Evolutionary conservation across 2,329 filamentous ascomycete genomes (phyloP).

Genomic region (Clarireedia homoeocarpa): DNA sequence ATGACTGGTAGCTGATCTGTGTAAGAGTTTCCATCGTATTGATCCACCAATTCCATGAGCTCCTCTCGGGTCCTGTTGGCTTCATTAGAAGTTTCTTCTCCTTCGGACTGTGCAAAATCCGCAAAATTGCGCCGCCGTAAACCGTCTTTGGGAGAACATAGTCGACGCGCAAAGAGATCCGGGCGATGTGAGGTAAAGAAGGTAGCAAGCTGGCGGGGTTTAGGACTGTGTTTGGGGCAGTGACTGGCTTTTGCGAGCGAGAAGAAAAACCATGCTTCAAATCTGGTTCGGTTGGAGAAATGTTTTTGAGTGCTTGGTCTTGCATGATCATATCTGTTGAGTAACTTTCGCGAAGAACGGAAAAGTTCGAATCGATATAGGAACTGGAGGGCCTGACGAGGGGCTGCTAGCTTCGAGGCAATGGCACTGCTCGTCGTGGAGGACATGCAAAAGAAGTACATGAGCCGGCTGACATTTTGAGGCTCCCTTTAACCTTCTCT

Average conservation of each 20-base stretch:
- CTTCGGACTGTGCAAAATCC: background rate
- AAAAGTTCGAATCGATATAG: conserved; percentile 22
- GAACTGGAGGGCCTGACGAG: conserved; percentile 28
- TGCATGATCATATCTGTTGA: background rate
- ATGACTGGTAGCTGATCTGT: conserved; percentile 47
- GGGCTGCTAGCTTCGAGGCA: conserved; percentile 37
- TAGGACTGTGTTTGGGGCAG: conserved; percentile 23
- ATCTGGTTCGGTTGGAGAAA: conserved; percentile 10
- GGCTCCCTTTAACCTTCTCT: conserved; percentile 21
- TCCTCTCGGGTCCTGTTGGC: conserved; percentile 33
- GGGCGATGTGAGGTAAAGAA: conserved; percentile 20
- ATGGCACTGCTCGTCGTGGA: conserved; percentile 39
- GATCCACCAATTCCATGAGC: conserved; percentile 45
- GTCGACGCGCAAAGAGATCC: conserved; percentile 5
- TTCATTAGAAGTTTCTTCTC: background rate
- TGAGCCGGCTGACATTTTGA: conserved; percentile 56
- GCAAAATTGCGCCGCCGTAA: conserved; percentile 16
- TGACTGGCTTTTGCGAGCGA: conserved; percentile 25
- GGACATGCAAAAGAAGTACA: conserved; percentile 52
- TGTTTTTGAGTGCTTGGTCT: conserved; percentile 7
- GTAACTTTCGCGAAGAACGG: conserved; percentile 7
- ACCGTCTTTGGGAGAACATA: conserved; percentile 1
- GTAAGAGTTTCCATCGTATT: conserved; percentile 39
- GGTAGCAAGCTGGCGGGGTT: conserved; percentile 7
- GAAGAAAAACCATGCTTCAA: conserved; percentile 30